phyloP scores from a whole-genome alignment of 1,139 yeast genomes.

The Debaryomyces udenii region DNA sequence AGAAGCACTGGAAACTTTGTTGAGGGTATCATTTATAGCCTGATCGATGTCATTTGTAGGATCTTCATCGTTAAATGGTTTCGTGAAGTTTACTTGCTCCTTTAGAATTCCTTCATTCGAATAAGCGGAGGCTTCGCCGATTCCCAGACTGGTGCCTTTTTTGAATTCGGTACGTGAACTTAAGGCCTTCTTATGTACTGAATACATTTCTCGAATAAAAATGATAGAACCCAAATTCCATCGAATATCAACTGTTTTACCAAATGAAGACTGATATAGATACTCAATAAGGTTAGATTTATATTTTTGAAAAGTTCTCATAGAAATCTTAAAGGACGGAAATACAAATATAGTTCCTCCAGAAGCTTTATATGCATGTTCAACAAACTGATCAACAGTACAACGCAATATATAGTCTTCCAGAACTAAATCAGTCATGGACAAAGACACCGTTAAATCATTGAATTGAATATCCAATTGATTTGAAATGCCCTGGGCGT shows the following conservation, averaged over 20 bases:
- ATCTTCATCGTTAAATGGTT: constrained; percentile 30
- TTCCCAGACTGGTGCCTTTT: constrained; percentile 16
- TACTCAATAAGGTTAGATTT: constrained; percentile 60
- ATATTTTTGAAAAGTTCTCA: constrained; percentile 71
- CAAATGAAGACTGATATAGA: constrained; percentile 70
- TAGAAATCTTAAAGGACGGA: constrained; percentile 73
- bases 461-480: constrained; percentile 55
- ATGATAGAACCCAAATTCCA: constrained; percentile 96
- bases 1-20: constrained; percentile 63
- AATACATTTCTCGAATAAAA: constrained; percentile 83
- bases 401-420: constrained; percentile 47
- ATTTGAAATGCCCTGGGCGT: constrained; percentile 51
- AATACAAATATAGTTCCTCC: constrained; percentile 84
- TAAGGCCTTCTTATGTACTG: constrained; percentile 59
- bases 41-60: constrained; percentile 37
- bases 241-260: constrained; percentile 85
- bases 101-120: constrained; percentile 23
- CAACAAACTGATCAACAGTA: constrained; percentile 57
- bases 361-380: constrained; percentile 57
- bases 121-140: constrained; percentile 14
- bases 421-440: constrained; percentile 51
- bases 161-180: constrained; percentile 40
- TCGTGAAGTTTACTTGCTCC: constrained; percentile 16
- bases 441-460: constrained; percentile 66
- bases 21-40: constrained; percentile 37